These are phyloP conservation scores for Aspergillus sp. DNA, from an alignment of 2,329 filamentous ascomycete species.

Conservation along the genomic window DNA sequence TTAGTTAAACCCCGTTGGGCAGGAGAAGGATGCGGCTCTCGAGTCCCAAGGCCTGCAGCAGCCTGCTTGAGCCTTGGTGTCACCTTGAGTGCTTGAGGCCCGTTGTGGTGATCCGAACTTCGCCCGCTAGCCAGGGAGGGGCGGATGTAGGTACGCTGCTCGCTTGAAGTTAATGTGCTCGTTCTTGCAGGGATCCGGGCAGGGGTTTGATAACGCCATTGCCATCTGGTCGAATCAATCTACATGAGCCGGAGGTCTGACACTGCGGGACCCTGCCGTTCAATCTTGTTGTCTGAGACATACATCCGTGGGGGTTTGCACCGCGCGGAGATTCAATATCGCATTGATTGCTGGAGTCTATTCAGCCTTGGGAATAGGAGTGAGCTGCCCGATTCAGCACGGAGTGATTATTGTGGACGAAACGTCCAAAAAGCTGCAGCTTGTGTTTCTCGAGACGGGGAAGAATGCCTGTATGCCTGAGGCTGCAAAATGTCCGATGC, in stretches of 20 bases:
- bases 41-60: not conserved
- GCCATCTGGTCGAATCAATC: slow-evolving; percentile 9
- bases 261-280: not conserved
- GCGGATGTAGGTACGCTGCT: slow-evolving; percentile 3
- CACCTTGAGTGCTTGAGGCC: not conserved
- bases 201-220: slow-evolving; percentile 13
- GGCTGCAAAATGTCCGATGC: not conserved
- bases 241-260: slow-evolving; percentile 5
- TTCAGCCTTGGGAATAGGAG: not conserved
- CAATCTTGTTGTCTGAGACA: slow-evolving; percentile 6
- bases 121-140: slow-evolving; percentile 1
- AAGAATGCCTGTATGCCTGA: slow-evolving; percentile 1
- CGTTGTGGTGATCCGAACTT: slow-evolving; percentile 1
- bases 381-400: slow-evolving; percentile 1
- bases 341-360: too few species aligned
- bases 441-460: not conserved
- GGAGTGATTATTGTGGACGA: slow-evolving; percentile 1
- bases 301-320: not conserved
- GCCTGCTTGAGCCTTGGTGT: too few species aligned
- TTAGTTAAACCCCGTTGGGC: not conserved
- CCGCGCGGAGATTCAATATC: too few species aligned
- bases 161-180: not conserved
- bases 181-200: not conserved
- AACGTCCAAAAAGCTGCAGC: not conserved
- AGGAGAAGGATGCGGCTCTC: slow-evolving; percentile 2